Conservation (phyloP, 306 rosid genomes). For the Cyclanthera cordifolia region DNA sequence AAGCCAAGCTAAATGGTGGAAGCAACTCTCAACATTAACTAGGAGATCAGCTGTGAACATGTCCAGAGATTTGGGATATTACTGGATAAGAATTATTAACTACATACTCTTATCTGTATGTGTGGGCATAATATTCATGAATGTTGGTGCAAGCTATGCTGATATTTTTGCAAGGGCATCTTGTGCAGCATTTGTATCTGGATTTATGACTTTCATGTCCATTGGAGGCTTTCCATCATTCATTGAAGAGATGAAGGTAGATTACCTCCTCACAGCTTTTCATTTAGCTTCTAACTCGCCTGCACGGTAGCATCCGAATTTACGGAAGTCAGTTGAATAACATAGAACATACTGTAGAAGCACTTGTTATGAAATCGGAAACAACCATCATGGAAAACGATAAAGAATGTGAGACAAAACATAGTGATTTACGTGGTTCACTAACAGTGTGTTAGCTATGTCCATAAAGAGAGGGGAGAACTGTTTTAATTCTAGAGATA, state of each 20-base stretch:
- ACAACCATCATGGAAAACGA: no score
- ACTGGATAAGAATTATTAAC: slow-evolving; percentile 67
- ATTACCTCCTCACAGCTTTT: neutral
- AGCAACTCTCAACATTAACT: slow-evolving; percentile 66
- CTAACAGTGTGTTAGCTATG: no score
- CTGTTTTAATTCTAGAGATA: no score
- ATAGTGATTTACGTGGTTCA: no score
- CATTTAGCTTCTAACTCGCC: neutral
- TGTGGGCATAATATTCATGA: slow-evolving; percentile 56
- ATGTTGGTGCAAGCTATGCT: slow-evolving; percentile 44
- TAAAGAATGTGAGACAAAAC: no score
- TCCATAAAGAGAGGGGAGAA: no score
- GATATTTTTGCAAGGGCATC: slow-evolving; percentile 53
- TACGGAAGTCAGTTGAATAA: neutral
- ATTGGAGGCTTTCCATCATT: slow-evolving; percentile 94
- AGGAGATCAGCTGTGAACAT: slow-evolving; percentile 68
- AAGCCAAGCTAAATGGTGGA: slow-evolving; percentile 62
- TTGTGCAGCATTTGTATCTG: slow-evolving; percentile 72
- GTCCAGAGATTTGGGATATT: slow-evolving; percentile 80
- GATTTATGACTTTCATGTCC: slow-evolving; percentile 93
- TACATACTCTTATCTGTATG: slow-evolving; percentile 53
- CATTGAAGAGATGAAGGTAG: slow-evolving; percentile 88
- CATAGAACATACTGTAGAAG: neutral
- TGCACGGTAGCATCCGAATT: neutral
- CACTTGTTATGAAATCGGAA: no score